phyloP scores from a whole-genome alignment of 2,329 filamentous ascomycete species.

The Fonsecaea monophora region DNA sequence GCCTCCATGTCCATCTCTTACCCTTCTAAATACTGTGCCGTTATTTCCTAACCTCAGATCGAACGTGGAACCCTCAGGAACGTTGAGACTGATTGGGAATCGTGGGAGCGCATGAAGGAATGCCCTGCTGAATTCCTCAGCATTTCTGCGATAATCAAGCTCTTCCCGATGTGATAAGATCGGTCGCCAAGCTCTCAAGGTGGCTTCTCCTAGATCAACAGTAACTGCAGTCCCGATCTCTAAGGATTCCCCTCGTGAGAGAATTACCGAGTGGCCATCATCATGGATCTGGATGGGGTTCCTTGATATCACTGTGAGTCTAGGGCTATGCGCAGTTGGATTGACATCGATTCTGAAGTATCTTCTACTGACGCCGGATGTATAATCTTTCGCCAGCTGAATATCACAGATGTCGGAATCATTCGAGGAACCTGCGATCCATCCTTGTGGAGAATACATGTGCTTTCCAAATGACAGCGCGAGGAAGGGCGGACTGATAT shows the following conservation, averaged over 20 bases:
- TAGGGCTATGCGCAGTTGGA: neutral
- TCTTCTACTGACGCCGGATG: neutral
- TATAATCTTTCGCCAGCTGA: neutral
- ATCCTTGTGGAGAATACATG: slow-evolving; percentile 2
- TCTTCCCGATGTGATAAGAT: neutral
- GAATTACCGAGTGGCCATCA: neutral
- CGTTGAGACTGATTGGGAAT: neutral
- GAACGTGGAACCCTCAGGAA: neutral
- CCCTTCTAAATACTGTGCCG: neutral
- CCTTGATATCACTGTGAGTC: neutral
- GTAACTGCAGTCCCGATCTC: neutral
- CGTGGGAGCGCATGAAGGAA: neutral
- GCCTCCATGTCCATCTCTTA: neutral
- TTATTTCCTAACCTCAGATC: neutral
- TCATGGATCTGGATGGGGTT: neutral
- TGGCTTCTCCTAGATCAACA: neutral
- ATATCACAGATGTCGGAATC: neutral
- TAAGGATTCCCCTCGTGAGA: neutral
- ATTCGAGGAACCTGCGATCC: neutral
- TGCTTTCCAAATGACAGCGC: neutral
- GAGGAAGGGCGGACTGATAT: neutral
- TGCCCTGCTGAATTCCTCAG: neutral
- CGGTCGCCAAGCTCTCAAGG: neutral
- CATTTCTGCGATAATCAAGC: neutral
- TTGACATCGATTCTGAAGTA: neutral